Percentiles rank a stretch among this genome's conserved stretches.
These are phyloP conservation scores for Chlamydomonas reinhardtii DNA, from an alignment of 163 green algal species.

Conservation along the genomic window DNA sequence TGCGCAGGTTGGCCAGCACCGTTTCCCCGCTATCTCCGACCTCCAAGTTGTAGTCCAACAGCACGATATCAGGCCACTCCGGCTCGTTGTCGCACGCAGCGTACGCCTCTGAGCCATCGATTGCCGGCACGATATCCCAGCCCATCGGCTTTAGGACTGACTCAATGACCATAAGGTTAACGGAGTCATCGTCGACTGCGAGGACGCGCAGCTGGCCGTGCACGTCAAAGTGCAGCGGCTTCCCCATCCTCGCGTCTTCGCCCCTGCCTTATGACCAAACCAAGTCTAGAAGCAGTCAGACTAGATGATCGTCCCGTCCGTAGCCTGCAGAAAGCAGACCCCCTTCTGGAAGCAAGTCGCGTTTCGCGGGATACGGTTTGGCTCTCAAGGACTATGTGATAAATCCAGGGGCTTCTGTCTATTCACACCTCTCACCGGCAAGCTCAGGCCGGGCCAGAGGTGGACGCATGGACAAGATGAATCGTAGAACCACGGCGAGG, in stretches of 20 bases:
- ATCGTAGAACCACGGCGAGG: too few species aligned
- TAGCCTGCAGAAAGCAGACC: too few species aligned
- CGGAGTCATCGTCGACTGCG: conserved; percentile 59
- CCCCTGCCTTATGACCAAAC: too few species aligned
- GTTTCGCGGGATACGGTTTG: too few species aligned
- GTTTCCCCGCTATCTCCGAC: conserved; percentile 53
- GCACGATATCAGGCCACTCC: conserved; percentile 60
- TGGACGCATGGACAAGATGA: too few species aligned
- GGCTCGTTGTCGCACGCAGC: conserved; percentile 28
- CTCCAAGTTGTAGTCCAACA: conserved; percentile 65
- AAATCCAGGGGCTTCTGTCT: too few species aligned
- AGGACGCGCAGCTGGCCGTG: conserved; percentile 53
- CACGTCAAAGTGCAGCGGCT: conserved; percentile 48
- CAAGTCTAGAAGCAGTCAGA: too few species aligned
- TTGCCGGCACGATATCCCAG: conserved; percentile 56
- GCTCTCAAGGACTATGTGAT: too few species aligned
- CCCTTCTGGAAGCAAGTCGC: too few species aligned
- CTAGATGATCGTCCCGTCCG: too few species aligned
- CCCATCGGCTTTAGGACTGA: conserved; percentile 48
- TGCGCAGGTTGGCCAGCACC: conserved; percentile 44
- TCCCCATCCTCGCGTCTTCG: conserved; percentile 3
- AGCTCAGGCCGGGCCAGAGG: too few species aligned
- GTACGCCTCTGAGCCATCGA: conserved; percentile 55
- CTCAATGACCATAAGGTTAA: conserved; percentile 68
- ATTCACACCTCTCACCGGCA: too few species aligned